Evolutionary conservation across 805 yeast species (phyloP), one percentile per base, ranked within the genome.

Genomic region (Yamadazyma philogaea): DNA sequence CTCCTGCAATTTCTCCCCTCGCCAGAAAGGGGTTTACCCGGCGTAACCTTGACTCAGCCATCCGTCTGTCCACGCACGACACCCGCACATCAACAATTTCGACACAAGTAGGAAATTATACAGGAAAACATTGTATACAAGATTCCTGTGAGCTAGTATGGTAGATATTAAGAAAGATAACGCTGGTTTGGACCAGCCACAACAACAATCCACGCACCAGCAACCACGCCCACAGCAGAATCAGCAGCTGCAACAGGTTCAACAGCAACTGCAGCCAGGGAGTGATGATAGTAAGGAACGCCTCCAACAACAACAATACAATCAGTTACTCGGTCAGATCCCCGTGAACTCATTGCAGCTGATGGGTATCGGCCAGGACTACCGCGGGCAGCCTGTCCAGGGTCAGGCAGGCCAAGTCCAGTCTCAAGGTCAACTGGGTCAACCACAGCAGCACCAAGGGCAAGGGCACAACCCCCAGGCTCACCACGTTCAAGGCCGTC

Each of bases 351-450:
- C 21, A 30, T 30, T 37, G 28, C 42, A 37, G 19, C 45, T 37
- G 26, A 10, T 36, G 15, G 20, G 35, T 11, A 27, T 41, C 8
- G 31, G 35, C 24, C 43, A 24, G 37, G 44, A 41, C 22, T 39
- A 26, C 30, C 36, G 33, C 15, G 32, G 26, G 7, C 32, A 27
- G 5, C 37, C 27, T 8, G 34, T 33, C 20, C 46, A 40, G 22
- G 46, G 43, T 24, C 48, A 34, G 16, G 4, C 28, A 5, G 28
- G 28, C 12, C n/a, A n/a, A n/a, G 28, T 11, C 12, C 58, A 53
- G 22, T 54, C 48, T 16, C 54, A 46, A 27, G 56, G 52, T 24
- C 28, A 24, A 24, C 28, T n/a, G n/a, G n/a, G n/a, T n/a, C 55
- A 48, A 17, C 52, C 43, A 21, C 46, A 30, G 17, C 40, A 26